These are phyloP conservation scores for Penicillium herquei DNA, from an alignment of 495 filamentous ascomycete species.

Conservation along the genomic window DNA sequence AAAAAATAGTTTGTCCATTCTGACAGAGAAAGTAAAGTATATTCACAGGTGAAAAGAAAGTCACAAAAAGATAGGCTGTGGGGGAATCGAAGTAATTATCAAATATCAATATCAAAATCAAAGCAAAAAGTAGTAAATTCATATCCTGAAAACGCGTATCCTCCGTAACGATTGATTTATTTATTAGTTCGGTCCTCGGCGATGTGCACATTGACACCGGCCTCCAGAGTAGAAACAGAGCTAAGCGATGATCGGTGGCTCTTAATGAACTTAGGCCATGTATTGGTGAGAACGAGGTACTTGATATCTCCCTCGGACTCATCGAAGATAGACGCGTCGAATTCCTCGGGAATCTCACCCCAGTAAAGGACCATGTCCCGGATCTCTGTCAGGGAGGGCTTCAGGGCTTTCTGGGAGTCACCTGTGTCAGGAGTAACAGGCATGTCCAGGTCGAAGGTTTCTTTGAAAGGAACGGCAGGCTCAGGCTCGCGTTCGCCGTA, in stretches of 20 bases:
- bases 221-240: slow-evolving; percentile 10
- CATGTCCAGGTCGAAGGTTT: not conserved
- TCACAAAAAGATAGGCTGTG: not conserved
- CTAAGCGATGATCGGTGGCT: slow-evolving; percentile 15
- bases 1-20: not conserved
- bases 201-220: not conserved
- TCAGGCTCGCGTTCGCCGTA: slow-evolving; percentile 34
- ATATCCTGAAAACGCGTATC: not conserved
- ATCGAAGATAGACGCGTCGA: slow-evolving; percentile 56
- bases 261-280: slow-evolving; percentile 64
- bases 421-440: slow-evolving; percentile 4
- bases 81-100: not conserved
- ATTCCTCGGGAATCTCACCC: slow-evolving; percentile 47
- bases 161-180: not conserved
- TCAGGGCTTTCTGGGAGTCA: slow-evolving; percentile 21
- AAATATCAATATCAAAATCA: not conserved
- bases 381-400: slow-evolving; percentile 16
- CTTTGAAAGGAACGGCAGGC: slow-evolving; percentile 32
- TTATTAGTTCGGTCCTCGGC: not conserved
- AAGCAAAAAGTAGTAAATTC: not conserved
- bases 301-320: slow-evolving; percentile 60
- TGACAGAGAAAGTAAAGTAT: not conserved
- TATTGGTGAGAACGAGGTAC: slow-evolving; percentile 67
- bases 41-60: not conserved
- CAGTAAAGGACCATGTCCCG: slow-evolving; percentile 31